These are phyloP conservation scores for Candolleomyces efflorescens DNA, from an alignment of 768 basidiomycete species.

Conservation along the genomic window DNA sequence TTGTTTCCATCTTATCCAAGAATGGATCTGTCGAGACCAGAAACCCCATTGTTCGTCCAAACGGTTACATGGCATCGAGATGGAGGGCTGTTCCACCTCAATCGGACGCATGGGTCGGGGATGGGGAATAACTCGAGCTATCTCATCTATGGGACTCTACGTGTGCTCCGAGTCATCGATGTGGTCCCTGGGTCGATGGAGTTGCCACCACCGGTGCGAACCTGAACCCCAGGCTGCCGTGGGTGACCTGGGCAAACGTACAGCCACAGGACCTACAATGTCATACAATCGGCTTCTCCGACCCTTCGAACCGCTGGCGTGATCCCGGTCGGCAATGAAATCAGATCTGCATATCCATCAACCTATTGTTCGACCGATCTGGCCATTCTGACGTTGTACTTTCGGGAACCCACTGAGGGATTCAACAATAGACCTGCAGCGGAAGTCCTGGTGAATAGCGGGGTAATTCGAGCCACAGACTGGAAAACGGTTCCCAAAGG, in stretches of 20 bases:
- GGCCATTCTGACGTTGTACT: conserved; percentile 6
- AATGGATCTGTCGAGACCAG: background rate
- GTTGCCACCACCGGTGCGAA: background rate
- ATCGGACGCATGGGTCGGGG: background rate
- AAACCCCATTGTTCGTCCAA: conserved; percentile 10
- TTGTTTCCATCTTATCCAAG: conserved; percentile 1
- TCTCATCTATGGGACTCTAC: too few relatives aligned
- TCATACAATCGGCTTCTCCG: conserved; percentile 13
- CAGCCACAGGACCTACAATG: conserved; percentile 24
- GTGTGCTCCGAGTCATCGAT: too few relatives aligned
- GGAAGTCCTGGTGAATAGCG: background rate
- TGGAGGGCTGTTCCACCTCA: background rate
- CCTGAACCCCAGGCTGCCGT: background rate
- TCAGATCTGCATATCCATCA: conserved; percentile 12
- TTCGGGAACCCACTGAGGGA: background rate
- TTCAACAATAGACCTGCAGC: background rate
- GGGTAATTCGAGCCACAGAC: background rate
- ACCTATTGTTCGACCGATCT: conserved; percentile 16
- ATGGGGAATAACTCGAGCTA: background rate
- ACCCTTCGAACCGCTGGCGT: background rate
- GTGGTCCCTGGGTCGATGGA: too few relatives aligned
- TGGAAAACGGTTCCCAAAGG: conserved; percentile 2
- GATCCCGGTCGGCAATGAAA: conserved; percentile 3
- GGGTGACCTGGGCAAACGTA: background rate
- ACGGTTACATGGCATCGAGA: conserved; percentile 1